A percentile compares a stretch with the other conserved stretches of the same genome.
Evolutionary conservation across 23 red algal genomes (phyloP).

Genomic region (Pyropia yezoensis): DNA sequence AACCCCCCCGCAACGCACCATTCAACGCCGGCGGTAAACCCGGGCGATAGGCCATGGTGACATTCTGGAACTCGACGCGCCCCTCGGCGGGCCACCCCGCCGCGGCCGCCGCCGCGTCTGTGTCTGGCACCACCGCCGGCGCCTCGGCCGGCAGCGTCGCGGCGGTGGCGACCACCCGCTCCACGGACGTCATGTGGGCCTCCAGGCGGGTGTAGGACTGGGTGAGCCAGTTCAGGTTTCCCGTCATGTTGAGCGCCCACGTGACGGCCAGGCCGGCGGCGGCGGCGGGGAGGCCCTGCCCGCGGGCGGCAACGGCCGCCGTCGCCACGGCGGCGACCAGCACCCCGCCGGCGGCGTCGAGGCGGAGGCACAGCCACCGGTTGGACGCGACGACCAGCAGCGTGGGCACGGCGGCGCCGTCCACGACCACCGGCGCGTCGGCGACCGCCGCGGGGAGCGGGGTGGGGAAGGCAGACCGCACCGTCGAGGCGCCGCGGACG

Average conservation of each 20-base stretch:
- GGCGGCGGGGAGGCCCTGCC: not conserved
- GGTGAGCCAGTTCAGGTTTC: slow-evolving; percentile 17
- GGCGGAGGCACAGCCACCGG: slow-evolving; percentile 36
- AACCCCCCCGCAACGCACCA: not conserved
- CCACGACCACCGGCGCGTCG: not conserved
- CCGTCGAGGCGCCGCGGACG: slow-evolving; percentile 9
- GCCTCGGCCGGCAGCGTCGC: not conserved
- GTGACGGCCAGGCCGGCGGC: slow-evolving; percentile 31
- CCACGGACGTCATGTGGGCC: slow-evolving; percentile 40
- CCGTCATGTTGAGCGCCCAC: slow-evolving; percentile 19
- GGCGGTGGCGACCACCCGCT: slow-evolving; percentile 15
- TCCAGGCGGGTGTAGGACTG: slow-evolving; percentile 24
- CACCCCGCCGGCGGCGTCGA: slow-evolving; percentile 7
- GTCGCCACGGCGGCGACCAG: slow-evolving; percentile 11
- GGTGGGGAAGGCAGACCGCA: slow-evolving; percentile 1
- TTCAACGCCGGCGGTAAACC: slow-evolving; percentile 27
- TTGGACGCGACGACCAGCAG: slow-evolving; percentile 29
- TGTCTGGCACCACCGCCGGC: not conserved
- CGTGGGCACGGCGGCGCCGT: slow-evolving; percentile 14
- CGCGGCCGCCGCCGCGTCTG: slow-evolving; percentile 1
- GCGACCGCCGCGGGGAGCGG: no score
- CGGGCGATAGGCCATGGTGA: slow-evolving; percentile 26
- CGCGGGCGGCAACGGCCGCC: not conserved
- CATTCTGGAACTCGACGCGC: slow-evolving; percentile 27
- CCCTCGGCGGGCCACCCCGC: slow-evolving; percentile 16